Conservation (phyloP, 495 filamentous ascomycete species). For the Immersiella caudata region DNA sequence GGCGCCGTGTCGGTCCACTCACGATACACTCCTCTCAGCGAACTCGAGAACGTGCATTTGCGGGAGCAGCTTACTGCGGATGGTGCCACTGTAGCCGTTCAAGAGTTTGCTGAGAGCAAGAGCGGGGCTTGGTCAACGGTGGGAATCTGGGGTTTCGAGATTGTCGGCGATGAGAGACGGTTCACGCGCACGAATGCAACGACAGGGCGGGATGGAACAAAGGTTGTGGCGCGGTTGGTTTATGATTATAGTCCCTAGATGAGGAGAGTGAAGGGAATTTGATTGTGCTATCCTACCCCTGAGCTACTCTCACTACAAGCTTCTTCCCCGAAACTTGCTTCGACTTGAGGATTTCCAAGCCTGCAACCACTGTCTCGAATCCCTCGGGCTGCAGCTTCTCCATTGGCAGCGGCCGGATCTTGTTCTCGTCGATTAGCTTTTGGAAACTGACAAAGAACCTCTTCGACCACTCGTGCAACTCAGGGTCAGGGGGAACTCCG, state of each 20-base stretch:
- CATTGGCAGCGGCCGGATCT: conserved; percentile 13
- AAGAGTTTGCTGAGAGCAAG: not conserved
- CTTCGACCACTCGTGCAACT: conserved; percentile 23
- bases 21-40: not conserved
- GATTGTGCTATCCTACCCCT: not conserved
- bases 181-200: conserved; percentile 6
- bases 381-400: conserved; percentile 6
- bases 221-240: conserved; percentile 5
- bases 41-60: not conserved
- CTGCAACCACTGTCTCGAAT: not conserved
- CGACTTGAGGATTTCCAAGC: conserved; percentile 1
- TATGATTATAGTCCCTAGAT: not conserved
- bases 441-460: conserved; percentile 13
- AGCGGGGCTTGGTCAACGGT: not conserved
- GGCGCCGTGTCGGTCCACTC: conserved; percentile 3
- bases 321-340: conserved; percentile 9
- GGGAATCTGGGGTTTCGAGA: conserved; percentile 3
- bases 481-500: conserved; percentile 16
- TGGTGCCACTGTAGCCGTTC: not conserved
- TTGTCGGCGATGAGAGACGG: not conserved
- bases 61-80: not conserved
- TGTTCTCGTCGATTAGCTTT: conserved; percentile 10
- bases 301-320: not conserved
- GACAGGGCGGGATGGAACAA: not conserved
- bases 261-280: not conserved